Evolutionary conservation across 805 yeast genomes (phyloP), one percentile per base, ranked within the genome.

Genomic region (Kodamaea leandrae): DNA sequence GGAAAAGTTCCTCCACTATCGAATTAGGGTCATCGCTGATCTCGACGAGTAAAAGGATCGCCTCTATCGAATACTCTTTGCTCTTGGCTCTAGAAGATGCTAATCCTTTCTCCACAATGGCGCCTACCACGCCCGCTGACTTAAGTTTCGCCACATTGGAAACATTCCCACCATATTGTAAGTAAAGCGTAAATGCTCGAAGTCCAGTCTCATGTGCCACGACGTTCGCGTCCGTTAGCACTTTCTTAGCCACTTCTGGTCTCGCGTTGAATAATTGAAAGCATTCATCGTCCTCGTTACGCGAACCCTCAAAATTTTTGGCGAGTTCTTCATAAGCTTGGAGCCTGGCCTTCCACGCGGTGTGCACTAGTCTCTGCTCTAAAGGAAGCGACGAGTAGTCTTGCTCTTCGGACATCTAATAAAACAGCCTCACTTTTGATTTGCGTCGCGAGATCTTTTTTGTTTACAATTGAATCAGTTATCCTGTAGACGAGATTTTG

Each of bases 191-290:
- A 4, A 87, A 58, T 6, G 85, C 73, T 3, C 64, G 58, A 15
- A 88, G 66, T 4, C 87, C 98, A 1, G 83, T 67, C 54, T 93
- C 98, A 49, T 89, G 96, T 0, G 98, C 96, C 13, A 84, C 93
- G 14, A 89, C 96, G 57, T 93, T 93, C 23, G 83, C 60, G 57
- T 93, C 99, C 2, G 77, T 70, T 6, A 85, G 81, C 29, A 82
- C 72, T 49, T 71, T 69, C 49, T 76, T 80, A 52, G 82, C 67
- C 2, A 74, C 39, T 7, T 77, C 82, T 0, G 88, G 83, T 41
- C 70, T 74, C 13, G 61, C 54, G 45, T 78, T 56, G 54, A 75
- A 78, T 3, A 66, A 66, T 16, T 60, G 61, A 52, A 84, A 81
- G 36, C 80, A 71, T 2, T 63, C 71, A 48, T 79, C 87, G n/a